Conservation (phyloP, 805 yeast species). For the Torulaspora microellipsoides region DNA sequence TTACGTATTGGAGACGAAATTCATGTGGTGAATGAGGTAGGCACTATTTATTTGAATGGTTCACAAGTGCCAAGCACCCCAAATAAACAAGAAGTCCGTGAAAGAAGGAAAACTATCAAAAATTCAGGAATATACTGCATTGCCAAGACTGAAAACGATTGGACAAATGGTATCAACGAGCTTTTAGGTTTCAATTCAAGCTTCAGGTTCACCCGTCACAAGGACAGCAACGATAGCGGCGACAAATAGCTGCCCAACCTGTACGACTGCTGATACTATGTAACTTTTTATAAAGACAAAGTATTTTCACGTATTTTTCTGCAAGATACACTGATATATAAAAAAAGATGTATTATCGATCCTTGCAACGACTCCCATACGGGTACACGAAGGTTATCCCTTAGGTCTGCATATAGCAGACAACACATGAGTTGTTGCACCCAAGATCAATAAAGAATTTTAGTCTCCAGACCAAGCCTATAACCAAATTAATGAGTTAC, state of each 20-base stretch:
- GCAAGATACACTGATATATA: not conserved
- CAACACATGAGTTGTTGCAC: slow-evolving; percentile 64
- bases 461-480: slow-evolving; percentile 58
- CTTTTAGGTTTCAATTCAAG: slow-evolving; percentile 83
- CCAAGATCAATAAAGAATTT: slow-evolving; percentile 55
- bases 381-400: slow-evolving; percentile 74
- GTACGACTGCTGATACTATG: too few species aligned
- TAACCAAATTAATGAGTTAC: slow-evolving; percentile 16
- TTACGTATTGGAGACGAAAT: slow-evolving; percentile 74
- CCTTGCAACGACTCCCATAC: slow-evolving; percentile 61
- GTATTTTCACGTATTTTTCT: not conserved
- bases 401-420: slow-evolving; percentile 46
- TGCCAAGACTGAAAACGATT: slow-evolving; percentile 75
- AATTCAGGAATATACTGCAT: slow-evolving; percentile 80
- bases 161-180: slow-evolving; percentile 88
- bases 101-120: slow-evolving; percentile 19
- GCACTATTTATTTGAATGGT: slow-evolving; percentile 53
- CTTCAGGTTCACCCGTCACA: slow-evolving; percentile 47
- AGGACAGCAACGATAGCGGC: not conserved
- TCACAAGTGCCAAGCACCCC: slow-evolving; percentile 41
- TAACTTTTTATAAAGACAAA: not conserved
- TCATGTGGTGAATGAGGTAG: slow-evolving; percentile 62
- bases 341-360: slow-evolving; percentile 36
- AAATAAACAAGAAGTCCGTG: slow-evolving; percentile 14
- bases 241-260: slow-evolving; percentile 4